Evolutionary conservation across 768 basidiomycete species (phyloP), one percentile per base, ranked within the genome.

Genomic region (Xanthoconium purpureum): DNA sequence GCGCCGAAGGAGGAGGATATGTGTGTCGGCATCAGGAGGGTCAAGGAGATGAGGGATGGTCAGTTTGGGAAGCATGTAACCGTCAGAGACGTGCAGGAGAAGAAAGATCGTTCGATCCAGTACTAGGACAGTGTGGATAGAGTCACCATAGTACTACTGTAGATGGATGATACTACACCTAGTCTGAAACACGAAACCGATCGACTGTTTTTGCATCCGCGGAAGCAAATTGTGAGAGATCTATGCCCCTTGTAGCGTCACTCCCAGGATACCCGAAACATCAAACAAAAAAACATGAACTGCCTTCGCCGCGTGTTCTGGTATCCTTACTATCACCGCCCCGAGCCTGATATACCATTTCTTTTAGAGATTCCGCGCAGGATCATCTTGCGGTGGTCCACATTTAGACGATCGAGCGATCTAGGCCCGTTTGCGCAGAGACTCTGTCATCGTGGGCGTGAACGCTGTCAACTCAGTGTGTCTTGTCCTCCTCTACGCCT

Each of bases 1-100:
- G 68, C 81, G 52, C 85, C 85, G 9, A 67, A 59, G 20, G 77
- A 76, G 46, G 58, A 60, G 52, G 66, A 79, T 73, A 66, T 76
- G 64, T 61, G 68, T 56, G 59, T 57, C 42, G 66, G 64, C 33
- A 62, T 70, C 39, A 57, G 57, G 55, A 45, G 58, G 32, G 64
- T 72, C 38, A 58, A 58, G 56, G 68, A 57, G 57, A 72, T 71
- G 70, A 52, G 70, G 48, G 64, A 70, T 24, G 32, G 54, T 24
- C 68, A 18, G 37, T 59, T 62, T 38, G 66, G 68, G 35, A 56
- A 43, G 44, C 51, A 52, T 42, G 17, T 37, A 24, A 18, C 47
- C 6, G 37, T 48, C 15, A 59, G 18, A 28, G 47, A 35, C 40
- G 10, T n/a, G 11, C 30, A 15, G 24, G 37, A 20, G 9, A 36